Evolutionary conservation across 306 rosid species (phyloP), one percentile per base, ranked within the genome.

Genomic region (Medicago lupulina): DNA sequence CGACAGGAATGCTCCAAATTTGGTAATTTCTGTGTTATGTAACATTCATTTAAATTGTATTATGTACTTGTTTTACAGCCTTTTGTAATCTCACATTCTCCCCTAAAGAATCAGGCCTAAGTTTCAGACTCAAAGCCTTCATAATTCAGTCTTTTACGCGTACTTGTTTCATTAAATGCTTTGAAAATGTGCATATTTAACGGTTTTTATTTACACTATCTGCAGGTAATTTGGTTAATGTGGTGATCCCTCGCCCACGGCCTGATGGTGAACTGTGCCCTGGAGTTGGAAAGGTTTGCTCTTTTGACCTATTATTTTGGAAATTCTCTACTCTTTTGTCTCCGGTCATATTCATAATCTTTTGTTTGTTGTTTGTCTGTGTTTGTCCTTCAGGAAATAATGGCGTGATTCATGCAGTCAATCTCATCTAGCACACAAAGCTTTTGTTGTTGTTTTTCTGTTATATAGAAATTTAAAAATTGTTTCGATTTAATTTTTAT

Each of bases 1-100:
- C 87, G 88, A 73, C 88, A 85, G 49, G 99, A 95, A 77, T 93
- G 99, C 73, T 91, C 89, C 68, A 92, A 92, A 85, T 96, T 92
- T 71, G 99, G 99, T 96, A 85, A 55, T 15, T 44, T 25, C 14
- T 7, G 21, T 23, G 28, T 23, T 23, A 1, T 23, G 2, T 28
- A 28, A 28, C 31, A 28, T 28, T 50, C 79, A 44, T 82, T 86
- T 90, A 80, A 77, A 86, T 86, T 85, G 50, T 54, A 41, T 70
- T 81, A 87, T 88, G 83, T 77, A 79, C 90, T 90, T 94, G 88
- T 86, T 86, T 89, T 87, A 86, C 91, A 90, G 89, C 91, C 81
- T 76, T 86, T 87, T 87, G 83, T 88, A 85, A 81, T 34, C 38
- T 6, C 36, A 34, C 92, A 88, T 87, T 89, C 91, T 90, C 89